These are phyloP conservation scores for Exophiala spinifera DNA, from an alignment of 2,329 filamentous ascomycete genomes.

Conservation along the genomic window DNA sequence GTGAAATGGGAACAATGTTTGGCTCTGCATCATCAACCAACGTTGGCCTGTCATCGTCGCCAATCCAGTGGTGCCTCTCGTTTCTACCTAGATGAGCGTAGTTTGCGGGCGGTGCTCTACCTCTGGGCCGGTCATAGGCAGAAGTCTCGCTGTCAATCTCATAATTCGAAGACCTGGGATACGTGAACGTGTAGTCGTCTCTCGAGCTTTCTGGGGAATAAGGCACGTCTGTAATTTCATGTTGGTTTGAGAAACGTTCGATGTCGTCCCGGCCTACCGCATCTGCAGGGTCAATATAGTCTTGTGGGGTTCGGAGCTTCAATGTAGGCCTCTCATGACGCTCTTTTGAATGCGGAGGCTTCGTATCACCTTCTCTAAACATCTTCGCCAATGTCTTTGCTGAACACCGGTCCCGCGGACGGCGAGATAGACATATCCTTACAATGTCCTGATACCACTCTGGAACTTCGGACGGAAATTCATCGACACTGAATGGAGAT, in stretches of 20 bases:
- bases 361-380: conserved; percentile 54
- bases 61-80: conserved; percentile 22
- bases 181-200: conserved; percentile 29
- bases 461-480: conserved; percentile 63
- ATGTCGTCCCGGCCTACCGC: conserved; percentile 30
- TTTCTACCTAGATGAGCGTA: conserved; percentile 19
- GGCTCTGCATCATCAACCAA: conserved; percentile 22
- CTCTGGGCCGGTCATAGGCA: conserved; percentile 24
- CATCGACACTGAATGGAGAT: conserved; percentile 62
- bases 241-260: conserved; percentile 21
- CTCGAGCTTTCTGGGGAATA: conserved; percentile 29
- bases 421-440: conserved; percentile 69
- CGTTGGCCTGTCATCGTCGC: conserved; percentile 7
- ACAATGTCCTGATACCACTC: conserved; percentile 75
- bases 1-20: conserved; percentile 25
- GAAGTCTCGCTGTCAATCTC: conserved; percentile 27
- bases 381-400: conserved; percentile 68
- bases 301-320: conserved; percentile 17
- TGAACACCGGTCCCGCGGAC: conserved; percentile 68
- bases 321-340: conserved; percentile 16
- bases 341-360: conserved; percentile 4
- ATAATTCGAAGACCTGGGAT: conserved; percentile 29
- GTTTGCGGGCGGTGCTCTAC: conserved; percentile 24
- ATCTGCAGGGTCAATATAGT: conserved; percentile 29
- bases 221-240: conserved; percentile 5